These are phyloP conservation scores for Neurospora sp. DNA, from an alignment of 495 filamentous ascomycete species.

Conservation along the genomic window DNA sequence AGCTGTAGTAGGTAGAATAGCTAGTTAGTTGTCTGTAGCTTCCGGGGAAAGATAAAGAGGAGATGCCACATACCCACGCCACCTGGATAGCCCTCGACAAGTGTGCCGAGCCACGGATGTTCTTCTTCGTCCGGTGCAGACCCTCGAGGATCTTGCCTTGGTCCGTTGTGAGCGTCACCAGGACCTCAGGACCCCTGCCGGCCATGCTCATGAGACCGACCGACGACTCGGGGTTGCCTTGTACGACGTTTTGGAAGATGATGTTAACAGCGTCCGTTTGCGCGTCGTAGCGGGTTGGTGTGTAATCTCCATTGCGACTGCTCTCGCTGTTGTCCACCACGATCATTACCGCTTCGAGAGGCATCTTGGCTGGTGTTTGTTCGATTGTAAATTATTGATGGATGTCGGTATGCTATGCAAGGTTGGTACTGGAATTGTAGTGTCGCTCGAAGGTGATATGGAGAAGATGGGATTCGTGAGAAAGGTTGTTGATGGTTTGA, in stretches of 20 bases:
- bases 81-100: constrained; percentile 90
- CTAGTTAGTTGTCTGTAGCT: neutral
- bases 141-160: constrained; percentile 91
- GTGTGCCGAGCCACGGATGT: constrained; percentile 79
- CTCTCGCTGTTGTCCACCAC: constrained; percentile 95
- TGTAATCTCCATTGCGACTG: constrained; percentile 94
- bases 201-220: constrained; percentile 99
- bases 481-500: neutral
- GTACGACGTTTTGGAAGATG: constrained; percentile 87
- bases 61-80: constrained; percentile 58
- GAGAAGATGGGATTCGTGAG: neutral
- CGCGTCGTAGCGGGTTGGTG: constrained; percentile 88
- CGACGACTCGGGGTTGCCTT: constrained; percentile 89
- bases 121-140: constrained; percentile 90
- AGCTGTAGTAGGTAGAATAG: constrained; percentile 41
- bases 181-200: constrained; percentile 89
- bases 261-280: constrained; percentile 91
- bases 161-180: constrained; percentile 90
- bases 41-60: neutral
- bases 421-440: neutral
- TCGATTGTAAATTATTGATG: neutral
- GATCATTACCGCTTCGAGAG: constrained; percentile 55
- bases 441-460: neutral
- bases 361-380: constrained; percentile 36
- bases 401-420: neutral